Percentiles rank a stretch among this genome's conserved stretches.
Conservation (phyloP, 1,139 yeast species). For the Candida smagusa region DNA sequence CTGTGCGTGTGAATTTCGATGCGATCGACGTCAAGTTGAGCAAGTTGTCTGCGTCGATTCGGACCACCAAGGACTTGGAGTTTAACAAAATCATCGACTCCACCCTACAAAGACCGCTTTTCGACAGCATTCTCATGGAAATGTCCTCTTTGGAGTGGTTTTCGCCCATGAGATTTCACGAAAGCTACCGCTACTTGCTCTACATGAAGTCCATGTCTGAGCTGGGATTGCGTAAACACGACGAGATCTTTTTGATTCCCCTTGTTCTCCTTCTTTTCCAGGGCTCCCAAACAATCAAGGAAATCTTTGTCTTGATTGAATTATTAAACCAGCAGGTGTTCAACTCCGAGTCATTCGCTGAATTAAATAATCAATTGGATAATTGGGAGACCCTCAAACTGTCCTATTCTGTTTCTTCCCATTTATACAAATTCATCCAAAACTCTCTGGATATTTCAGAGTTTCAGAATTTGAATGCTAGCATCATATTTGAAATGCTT, state of each 20-base stretch:
- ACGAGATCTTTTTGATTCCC: constrained; percentile 42
- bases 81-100: constrained; percentile 26
- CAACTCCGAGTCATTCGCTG: constrained; percentile 23
- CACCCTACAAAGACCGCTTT: constrained; percentile 31
- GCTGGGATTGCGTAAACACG: constrained; percentile 38
- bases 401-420: constrained; percentile 10
- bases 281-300: constrained; percentile 18
- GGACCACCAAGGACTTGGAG: constrained; percentile 31
- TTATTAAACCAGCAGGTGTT: constrained; percentile 34
- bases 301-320: constrained; percentile 32
- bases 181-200: constrained; percentile 28
- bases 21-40: constrained; percentile 21
- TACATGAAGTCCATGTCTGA: constrained; percentile 39
- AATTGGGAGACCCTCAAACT: constrained; percentile 25
- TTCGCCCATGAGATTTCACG: constrained; percentile 18
- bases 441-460: constrained; percentile 26
- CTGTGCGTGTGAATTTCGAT: constrained; percentile 16
- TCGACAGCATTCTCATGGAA: constrained; percentile 22
- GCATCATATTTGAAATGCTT: constrained; percentile 32
- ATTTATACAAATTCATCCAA: constrained; percentile 21
- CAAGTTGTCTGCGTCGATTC: constrained; percentile 27
- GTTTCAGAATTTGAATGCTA: constrained; percentile 31
- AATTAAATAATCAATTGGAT: constrained; percentile 24
- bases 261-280: constrained; percentile 31
- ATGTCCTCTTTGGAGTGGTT: constrained; percentile 10